Conservation (phyloP, 441 rosid genomes). For the Mallotus repandus region DNA sequence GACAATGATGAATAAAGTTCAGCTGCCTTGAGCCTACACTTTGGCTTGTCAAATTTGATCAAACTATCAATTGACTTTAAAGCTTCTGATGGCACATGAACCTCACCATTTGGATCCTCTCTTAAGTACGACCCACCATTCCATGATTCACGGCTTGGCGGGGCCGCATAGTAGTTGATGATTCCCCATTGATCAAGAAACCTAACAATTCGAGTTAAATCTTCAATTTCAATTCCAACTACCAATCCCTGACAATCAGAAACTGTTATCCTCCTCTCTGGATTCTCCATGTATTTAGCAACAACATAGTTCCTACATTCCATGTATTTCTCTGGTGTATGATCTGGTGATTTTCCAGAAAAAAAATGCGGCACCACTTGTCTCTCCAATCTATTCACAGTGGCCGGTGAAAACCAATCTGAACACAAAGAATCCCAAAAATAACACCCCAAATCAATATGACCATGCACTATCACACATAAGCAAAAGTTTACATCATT, state of each 20-base stretch:
- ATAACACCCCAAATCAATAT: conserved; percentile 17
- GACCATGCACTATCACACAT: background rate
- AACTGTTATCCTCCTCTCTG: conserved; percentile 64
- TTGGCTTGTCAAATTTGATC: conserved; percentile 96
- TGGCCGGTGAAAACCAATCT: conserved; percentile 92
- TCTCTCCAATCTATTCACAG: conserved; percentile 85
- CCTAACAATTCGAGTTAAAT: conserved; percentile 73
- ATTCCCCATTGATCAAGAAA: conserved; percentile 99
- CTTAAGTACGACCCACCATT: conserved; percentile 55
- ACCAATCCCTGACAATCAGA: conserved; percentile 69
- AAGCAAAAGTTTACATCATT: no score
- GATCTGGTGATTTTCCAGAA: conserved; percentile 82
- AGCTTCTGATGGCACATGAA: conserved; percentile 85
- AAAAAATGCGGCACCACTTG: conserved; percentile 97
- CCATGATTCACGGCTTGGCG: conserved; percentile 52
- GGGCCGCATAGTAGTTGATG: conserved; percentile 74
- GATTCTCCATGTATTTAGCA: conserved; percentile 78
- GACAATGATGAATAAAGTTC: conserved; percentile 56
- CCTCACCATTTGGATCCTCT: conserved; percentile 83
- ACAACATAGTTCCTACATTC: conserved; percentile 84
- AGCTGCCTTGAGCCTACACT: conserved; percentile 71
- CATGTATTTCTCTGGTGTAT: conserved; percentile 80
- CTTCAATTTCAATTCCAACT: conserved; percentile 59
- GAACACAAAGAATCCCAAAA: conserved; percentile 13
- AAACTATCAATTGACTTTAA: conserved; percentile 92